Evolutionary conservation across 1,139 yeast genomes (phyloP), one percentile per base, ranked within the genome.

Genomic region (Geotrichum klebahnii): DNA sequence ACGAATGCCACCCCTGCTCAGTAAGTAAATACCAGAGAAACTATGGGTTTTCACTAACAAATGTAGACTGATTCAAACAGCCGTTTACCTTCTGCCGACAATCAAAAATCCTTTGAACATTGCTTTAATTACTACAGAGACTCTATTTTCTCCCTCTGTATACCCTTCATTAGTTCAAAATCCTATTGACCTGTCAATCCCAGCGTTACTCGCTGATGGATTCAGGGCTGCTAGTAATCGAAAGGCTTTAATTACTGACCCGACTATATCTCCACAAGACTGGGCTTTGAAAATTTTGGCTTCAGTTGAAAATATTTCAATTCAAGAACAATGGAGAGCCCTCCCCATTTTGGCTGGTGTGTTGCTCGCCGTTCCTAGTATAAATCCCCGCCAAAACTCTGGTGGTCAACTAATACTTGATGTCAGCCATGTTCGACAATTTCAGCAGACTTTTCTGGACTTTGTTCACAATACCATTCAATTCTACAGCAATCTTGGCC

Each of bases 81-180:
- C 80, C 9, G 80, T 76, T 42, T 79, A 80, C 59, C 80, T 81
- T 60, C 66, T 82, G 34, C 89, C 92, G 0, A 76, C 73, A 35
- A 69, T 84, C 40, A 81, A 80, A 60, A 76, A 77, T 50, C 80
- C 76, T 50, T 73, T 71, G 51, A 84, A 84, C 60, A 65, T 84
- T 31, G 67, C 75, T 35, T 61, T 82, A 3, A 62, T 84, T 3
- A 62, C 81, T 2, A 68, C 74, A 16, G 76, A 78, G 48, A 72
- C 82, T 44, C 64, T 81, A 47, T 67, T 70, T 55, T 77, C 76
- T 47, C 75, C 78, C 0, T 57, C 70, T 0, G 71, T 80, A 46
- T 79, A 79, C 59, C 49, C 59, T 39, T 20, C 55, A 37, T 38
- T 55, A 47, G 31, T 47, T 44, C 9, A 53, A 53, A 26, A 50